Base-by-base conservation (phyloP, 495 filamentous ascomycete species). In the Neurospora sp. region DNA sequence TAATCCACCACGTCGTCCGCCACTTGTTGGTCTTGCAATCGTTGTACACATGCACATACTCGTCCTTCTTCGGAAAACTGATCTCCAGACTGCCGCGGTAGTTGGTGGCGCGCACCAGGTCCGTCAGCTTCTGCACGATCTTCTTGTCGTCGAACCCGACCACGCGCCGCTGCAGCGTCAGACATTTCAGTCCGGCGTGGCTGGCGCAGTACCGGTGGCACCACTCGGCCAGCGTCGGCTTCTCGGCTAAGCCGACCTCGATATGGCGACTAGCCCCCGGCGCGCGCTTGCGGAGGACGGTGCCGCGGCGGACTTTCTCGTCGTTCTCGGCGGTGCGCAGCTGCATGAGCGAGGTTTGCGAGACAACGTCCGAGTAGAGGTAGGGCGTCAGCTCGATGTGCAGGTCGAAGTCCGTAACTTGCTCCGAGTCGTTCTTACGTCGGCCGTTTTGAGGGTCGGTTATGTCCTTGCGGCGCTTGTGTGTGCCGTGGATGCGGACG, bases 61-160 rank as follows among this genome's bases (percentile, higher is more conserved):
- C 74, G 66, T 88, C 80, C 42, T 83, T 82, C 8, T 84, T 84
- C 0, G 88, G 86, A 74, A 92, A 88, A 3, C 77, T 74, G 66
- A 92, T 82, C 7, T 75, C 62, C 35, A 89, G 77, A 31, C 83
- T 75, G 11, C 89, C 89, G n/a, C 85, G 83, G 81, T 92, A 92
- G 76, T 89, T 88, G 11, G 89, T 90, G 18, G 80, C 76, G 41
- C 84, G 80, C 23, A 92, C 86, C 16, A 90, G 73, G 11, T 73
- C 75, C 35, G 80, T 78, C 18, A 91, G 76, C 6, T 84, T 80
- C 23, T 81, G 72, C 72, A 81, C 83, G 9, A 90, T 66, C 31
- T 75, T 76, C 4, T 83, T 81, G 38, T 83, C 77, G 75, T 90
- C 84, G 77, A 90, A 84, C 16, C 88, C 87, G 0, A 79, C 70